phyloP scores from a whole-genome alignment of 163 green algal genomes.

The Prototheca cutis region DNA sequence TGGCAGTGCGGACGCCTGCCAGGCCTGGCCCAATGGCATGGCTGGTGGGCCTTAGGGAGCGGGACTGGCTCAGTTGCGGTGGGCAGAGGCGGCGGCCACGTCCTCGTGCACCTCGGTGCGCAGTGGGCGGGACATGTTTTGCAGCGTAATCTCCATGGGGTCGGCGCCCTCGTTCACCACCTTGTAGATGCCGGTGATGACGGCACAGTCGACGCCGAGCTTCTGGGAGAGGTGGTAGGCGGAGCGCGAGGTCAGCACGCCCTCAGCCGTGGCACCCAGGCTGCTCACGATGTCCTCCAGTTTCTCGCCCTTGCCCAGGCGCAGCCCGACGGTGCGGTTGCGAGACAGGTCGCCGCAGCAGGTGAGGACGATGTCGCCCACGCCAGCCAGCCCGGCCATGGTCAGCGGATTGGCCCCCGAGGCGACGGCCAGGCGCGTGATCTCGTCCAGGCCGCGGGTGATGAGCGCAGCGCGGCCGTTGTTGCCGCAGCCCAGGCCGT shows the following conservation, averaged over 20 bases:
- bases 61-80: not conserved
- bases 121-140: conserved; percentile 3
- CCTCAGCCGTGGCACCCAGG: conserved; percentile 56
- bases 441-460: conserved; percentile 58
- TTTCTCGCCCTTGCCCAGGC: conserved; percentile 63
- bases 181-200: conserved; percentile 68
- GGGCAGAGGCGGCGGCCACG: not conserved
- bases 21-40: too few species aligned
- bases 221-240: conserved; percentile 49
- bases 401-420: conserved; percentile 70
- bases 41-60: too few species aligned
- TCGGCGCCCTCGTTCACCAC: conserved; percentile 46
- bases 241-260: conserved; percentile 64
- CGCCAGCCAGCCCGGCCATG: conserved; percentile 63
- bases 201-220: conserved; percentile 57
- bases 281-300: conserved; percentile 46
- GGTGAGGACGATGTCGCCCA: conserved; percentile 82
- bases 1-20: too few species aligned
- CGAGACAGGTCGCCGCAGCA: conserved; percentile 67
- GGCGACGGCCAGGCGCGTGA: conserved; percentile 43
- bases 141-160: conserved; percentile 10
- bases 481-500: conserved; percentile 69
- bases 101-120: not conserved
- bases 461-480: conserved; percentile 76
- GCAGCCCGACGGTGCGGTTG: conserved; percentile 74